Evolutionary conservation across 1,139 yeast genomes (phyloP), one percentile per base, ranked within the genome.

Genomic region (Saccharomycopsis phalli): DNA sequence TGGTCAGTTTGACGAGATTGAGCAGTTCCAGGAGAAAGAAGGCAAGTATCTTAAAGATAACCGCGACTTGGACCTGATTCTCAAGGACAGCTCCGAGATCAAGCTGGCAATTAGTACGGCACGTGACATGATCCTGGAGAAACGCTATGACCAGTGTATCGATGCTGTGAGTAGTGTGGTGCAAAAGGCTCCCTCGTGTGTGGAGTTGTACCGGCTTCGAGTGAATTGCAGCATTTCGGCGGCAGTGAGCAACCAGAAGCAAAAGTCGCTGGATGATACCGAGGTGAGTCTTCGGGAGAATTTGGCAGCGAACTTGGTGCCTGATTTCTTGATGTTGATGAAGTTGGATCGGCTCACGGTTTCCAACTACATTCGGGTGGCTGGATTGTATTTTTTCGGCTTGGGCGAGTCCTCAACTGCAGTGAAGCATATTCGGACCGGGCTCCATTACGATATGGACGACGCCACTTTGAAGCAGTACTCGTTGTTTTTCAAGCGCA

Each of bases 371-470:
- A 19, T 38, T 11, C 16, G 20, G 13, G 8, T 36, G 14, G 19
- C 43, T 5, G 34, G 34, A 20, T 27, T 44, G 28, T 61, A 71
- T 42, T 62, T 71, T 37, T 76, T 63, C 52, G 69, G 74, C 8
- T 66, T 72, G 34, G 62, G 63, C 32, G 77, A 76, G 46, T 69
- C 66, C 48, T 70, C 68, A 17, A 62, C 62, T 32, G 71, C 83
- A 0, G 59, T 69, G 50, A 65, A 60, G 45, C 63, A 66, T 25
- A 62, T 76, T 31, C 71, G 76, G 48, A 67, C 67, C 47, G 83
- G 94, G 54, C 62, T 83, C 40, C 72, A 80, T 49, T 71, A 70
- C 36, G 83, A 84, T 55, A 81, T 82, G 51, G 94, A 81, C 43
- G 68, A 65, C 49, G 61, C 62, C 34, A 56, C 53, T 4, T 81